phyloP scores from a whole-genome alignment of 2,329 filamentous ascomycete genomes.

The Hirsutella rhossiliensis region DNA sequence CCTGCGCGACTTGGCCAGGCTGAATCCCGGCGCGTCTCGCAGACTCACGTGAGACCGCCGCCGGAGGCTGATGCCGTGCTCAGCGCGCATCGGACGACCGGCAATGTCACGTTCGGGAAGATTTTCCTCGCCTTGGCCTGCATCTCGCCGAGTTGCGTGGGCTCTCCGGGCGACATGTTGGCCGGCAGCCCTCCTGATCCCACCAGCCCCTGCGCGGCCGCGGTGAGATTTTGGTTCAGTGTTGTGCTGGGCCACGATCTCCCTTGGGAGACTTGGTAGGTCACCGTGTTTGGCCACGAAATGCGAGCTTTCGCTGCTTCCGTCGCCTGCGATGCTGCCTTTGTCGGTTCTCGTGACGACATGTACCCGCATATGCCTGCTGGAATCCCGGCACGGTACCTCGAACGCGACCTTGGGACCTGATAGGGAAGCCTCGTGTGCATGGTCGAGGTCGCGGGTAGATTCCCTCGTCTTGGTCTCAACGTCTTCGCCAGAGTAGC shows the following conservation, averaged over 20 bases:
- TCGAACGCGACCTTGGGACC: conserved; percentile 1
- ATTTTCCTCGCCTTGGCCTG: conserved; percentile 8
- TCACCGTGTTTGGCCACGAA: not conserved
- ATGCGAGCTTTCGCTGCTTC: not conserved
- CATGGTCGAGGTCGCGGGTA: not conserved
- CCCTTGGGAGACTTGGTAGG: not conserved
- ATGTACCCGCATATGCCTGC: conserved; percentile 2
- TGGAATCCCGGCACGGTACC: conserved; percentile 7
- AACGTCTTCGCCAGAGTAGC: conserved; percentile 10
- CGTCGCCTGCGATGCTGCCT: too few relatives aligned
- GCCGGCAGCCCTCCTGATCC: not conserved
- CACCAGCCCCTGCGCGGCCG: not conserved
- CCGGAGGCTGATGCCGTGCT: conserved; percentile 30
- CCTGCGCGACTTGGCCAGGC: conserved; percentile 39
- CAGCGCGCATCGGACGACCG: conserved; percentile 12
- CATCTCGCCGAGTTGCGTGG: not conserved
- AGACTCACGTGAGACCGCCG: conserved; percentile 43
- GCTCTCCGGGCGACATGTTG: not conserved
- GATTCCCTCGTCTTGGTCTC: conserved; percentile 3
- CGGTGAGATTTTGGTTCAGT: conserved; percentile 1
- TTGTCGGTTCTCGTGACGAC: not conserved
- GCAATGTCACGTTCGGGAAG: conserved; percentile 13
- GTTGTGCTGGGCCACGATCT: not conserved
- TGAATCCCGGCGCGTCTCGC: conserved; percentile 36
- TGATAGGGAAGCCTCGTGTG: not conserved